A percentile compares a stretch with the other conserved stretches of the same genome.
phyloP scores from a whole-genome alignment of 371 early-diverging fungal species.

The Circinella umbellata region DNA sequence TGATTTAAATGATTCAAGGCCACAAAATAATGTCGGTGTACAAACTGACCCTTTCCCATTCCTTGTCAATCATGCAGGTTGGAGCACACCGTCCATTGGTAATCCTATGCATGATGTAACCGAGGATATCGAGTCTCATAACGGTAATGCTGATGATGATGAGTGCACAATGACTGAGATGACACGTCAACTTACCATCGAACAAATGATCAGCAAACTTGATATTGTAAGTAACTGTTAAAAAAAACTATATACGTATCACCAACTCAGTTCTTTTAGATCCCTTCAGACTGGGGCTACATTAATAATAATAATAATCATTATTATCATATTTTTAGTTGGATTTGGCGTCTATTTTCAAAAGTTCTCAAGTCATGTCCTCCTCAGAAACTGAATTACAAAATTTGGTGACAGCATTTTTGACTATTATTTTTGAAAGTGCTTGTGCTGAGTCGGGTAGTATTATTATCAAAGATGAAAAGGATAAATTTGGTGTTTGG shows the following conservation, averaged over 20 bases:
- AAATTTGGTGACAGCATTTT: constrained; percentile 39
- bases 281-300: too few species aligned
- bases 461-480: constrained; percentile 38
- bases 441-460: constrained; percentile 50
- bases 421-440: constrained; percentile 47
- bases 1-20: constrained; percentile 32
- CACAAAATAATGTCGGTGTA: constrained; percentile 32
- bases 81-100: constrained; percentile 13
- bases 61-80: constrained; percentile 42
- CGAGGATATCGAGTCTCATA: constrained; percentile 39
- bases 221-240: constrained; percentile 37
- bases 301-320: constrained; percentile 32
- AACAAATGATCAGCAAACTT: constrained; percentile 41
- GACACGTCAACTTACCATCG: constrained; percentile 27
- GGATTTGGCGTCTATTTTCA: constrained; percentile 49
- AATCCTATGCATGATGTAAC: neutral
- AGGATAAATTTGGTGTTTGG: constrained; percentile 39
- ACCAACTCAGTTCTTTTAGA: neutral
- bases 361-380: constrained; percentile 53
- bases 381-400: constrained; percentile 45
- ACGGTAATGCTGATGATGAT: constrained; percentile 15
- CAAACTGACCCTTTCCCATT: constrained; percentile 49
- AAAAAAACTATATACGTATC: constrained; percentile 23
- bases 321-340: neutral
- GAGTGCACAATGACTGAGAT: constrained; percentile 29